Evolutionary conservation across 2,329 filamentous ascomycete genomes (phyloP).

Genomic region (Cladophialophora exuberans): DNA sequence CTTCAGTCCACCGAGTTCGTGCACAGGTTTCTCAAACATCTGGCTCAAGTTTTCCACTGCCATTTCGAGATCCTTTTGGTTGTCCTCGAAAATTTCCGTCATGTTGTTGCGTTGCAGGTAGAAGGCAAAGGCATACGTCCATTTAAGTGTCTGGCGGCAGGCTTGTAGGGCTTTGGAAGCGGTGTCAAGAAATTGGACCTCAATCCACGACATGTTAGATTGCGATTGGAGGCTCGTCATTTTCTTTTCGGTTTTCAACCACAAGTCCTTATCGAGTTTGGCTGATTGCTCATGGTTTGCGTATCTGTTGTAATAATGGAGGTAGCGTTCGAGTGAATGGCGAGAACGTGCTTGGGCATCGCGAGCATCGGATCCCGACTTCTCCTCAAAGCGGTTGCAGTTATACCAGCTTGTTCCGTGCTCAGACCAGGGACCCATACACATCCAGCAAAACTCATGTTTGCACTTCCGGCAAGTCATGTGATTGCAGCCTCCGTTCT

Average conservation of each 20-base stretch:
- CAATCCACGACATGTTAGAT: constrained; percentile 98
- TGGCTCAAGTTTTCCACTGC: constrained; percentile 96
- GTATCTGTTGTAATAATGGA: constrained; percentile 99
- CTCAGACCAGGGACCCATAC: constrained; percentile 98
- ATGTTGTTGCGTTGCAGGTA: constrained; percentile 95
- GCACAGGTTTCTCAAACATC: constrained; percentile 98
- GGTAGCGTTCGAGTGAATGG: constrained; percentile 89
- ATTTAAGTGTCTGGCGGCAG: constrained; percentile 97
- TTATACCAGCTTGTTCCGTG: constrained; percentile 99
- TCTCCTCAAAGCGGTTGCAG: constrained; percentile 96
- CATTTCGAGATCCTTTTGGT: constrained; percentile 97
- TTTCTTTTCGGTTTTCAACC: constrained; percentile 96
- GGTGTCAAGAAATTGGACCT: constrained; percentile 93
- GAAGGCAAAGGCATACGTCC: constrained; percentile 98
- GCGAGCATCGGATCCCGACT: constrained; percentile 85
- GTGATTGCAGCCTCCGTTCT: constrained; percentile 97
- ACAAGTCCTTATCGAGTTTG: constrained; percentile 94
- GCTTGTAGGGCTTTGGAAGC: constrained; percentile 93
- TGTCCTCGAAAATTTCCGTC: constrained; percentile 97
- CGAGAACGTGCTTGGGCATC: constrained; percentile 90
- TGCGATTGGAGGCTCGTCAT: constrained; percentile 95
- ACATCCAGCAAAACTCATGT: constrained; percentile 99
- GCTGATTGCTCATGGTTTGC: constrained; percentile 98
- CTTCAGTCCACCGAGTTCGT: constrained; percentile 82
- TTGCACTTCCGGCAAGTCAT: constrained; percentile 97